Conservation (phyloP, 352 stramenopile genomes). For the Phytophthora ramorum region DNA sequence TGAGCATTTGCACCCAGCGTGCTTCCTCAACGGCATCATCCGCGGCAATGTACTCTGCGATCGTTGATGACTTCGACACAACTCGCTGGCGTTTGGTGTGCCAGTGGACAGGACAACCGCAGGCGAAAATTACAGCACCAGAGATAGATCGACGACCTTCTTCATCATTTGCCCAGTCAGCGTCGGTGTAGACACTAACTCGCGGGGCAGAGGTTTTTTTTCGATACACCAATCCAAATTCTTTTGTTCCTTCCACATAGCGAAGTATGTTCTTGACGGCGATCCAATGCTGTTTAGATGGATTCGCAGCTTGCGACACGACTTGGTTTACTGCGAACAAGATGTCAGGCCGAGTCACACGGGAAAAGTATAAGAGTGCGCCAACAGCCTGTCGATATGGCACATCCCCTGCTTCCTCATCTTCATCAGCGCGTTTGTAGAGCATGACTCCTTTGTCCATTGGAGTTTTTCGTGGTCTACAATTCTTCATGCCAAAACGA, state of each 20-base stretch:
- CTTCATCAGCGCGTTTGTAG: not conserved
- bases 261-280: slow-evolving; percentile 13
- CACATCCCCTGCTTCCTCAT: not conserved
- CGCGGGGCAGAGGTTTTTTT: too few relatives aligned
- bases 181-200: slow-evolving; percentile 8
- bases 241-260: slow-evolving; percentile 1
- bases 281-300: not conserved
- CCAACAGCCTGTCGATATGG: slow-evolving; percentile 14
- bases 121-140: too few relatives aligned
- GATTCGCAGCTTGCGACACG: slow-evolving; percentile 1
- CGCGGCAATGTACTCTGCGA: slow-evolving; percentile 16
- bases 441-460: not conserved
- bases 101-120: too few relatives aligned
- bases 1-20: not conserved
- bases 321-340: slow-evolving; percentile 20
- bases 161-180: slow-evolving; percentile 14
- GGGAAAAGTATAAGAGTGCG: slow-evolving; percentile 3
- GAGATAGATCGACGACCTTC: slow-evolving; percentile 1
- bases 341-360: slow-evolving; percentile 12
- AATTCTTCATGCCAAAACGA: slow-evolving; percentile 4
- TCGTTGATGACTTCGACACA: slow-evolving; percentile 15
- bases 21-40: slow-evolving; percentile 14
- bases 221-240: not conserved
- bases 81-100: slow-evolving; percentile 7
- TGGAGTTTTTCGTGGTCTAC: not conserved